These are phyloP conservation scores for Raphanus raphanistrum DNA, from an alignment of 345 rosid species.

Conservation along the genomic window DNA sequence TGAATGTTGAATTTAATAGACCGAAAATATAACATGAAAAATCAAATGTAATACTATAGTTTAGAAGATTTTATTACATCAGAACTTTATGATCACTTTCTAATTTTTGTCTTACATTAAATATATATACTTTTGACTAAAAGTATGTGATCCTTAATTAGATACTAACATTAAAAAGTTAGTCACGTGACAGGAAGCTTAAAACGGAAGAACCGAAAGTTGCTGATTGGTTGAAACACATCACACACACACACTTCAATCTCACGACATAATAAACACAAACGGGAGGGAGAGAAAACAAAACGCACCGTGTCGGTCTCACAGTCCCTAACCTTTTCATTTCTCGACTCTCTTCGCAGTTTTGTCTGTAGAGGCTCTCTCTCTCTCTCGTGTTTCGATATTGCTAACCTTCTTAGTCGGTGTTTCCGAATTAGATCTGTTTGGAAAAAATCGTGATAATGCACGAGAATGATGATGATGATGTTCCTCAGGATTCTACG, in stretches of 20 bases:
- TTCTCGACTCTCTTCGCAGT: background rate
- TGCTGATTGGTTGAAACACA: slow-evolving; percentile 38
- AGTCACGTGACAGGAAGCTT: background rate
- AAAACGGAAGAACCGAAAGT: background rate
- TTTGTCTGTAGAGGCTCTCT: slow-evolving; percentile 21
- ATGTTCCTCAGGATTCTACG: slow-evolving; percentile 31
- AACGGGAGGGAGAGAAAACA: slow-evolving; percentile 4
- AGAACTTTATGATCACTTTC: background rate
- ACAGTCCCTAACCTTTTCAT: background rate
- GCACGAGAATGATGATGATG: slow-evolving; percentile 48
- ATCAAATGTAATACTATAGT: too few relatives aligned
- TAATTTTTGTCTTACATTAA: slow-evolving; percentile 23
- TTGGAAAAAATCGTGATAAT: slow-evolving; percentile 35
- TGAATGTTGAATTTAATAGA: background rate
- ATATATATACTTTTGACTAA: background rate
- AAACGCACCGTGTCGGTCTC: slow-evolving; percentile 42
- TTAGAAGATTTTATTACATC: background rate
- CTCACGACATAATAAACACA: slow-evolving; percentile 13
- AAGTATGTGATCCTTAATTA: background rate
- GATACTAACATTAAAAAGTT: background rate
- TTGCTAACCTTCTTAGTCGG: background rate
- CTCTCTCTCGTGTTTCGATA: background rate
- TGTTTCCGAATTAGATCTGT: slow-evolving; percentile 37
- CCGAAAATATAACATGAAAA: background rate
- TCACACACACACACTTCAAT: slow-evolving; percentile 35